phyloP scores from a whole-genome alignment of 179 eudicot genomes.

The Sideroxylon spinosum region DNA sequence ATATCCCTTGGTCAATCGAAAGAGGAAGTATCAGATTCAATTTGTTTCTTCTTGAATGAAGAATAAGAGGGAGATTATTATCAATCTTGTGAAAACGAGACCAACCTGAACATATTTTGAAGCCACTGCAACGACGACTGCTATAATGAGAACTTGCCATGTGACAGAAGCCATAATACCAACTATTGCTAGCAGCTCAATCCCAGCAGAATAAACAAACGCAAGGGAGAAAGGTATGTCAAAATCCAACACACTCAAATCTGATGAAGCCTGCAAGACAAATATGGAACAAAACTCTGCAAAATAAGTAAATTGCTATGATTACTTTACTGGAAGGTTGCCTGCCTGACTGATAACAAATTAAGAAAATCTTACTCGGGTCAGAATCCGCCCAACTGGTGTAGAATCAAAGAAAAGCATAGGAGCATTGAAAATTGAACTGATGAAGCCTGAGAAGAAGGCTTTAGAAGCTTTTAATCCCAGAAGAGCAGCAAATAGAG shows the following conservation, averaged over 20 bases:
- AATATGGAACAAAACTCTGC: neutral
- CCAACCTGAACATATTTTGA: slow-evolving; percentile 58
- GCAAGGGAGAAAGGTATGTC: slow-evolving; percentile 34
- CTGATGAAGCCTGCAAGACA: slow-evolving; percentile 52
- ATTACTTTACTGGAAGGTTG: too few species aligned
- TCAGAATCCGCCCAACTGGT: slow-evolving; percentile 56
- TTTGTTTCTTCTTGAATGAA: neutral
- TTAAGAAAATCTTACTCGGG: slow-evolving; percentile 34
- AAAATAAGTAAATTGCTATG: neutral
- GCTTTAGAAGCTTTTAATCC: slow-evolving; percentile 50
- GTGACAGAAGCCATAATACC: slow-evolving; percentile 63
- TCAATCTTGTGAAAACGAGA: neutral
- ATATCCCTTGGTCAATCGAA: slow-evolving; percentile 40
- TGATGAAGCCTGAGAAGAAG: slow-evolving; percentile 39
- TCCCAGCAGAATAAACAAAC: slow-evolving; percentile 28
- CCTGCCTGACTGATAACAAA: too few species aligned
- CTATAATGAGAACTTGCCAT: slow-evolving; percentile 74
- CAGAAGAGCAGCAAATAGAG: slow-evolving; percentile 32
- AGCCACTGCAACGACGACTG: slow-evolving; percentile 37
- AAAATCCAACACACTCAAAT: slow-evolving; percentile 43
- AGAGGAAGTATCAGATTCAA: neutral
- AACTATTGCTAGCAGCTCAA: slow-evolving; percentile 45
- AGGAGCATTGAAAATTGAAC: slow-evolving; percentile 48
- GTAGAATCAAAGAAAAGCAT: slow-evolving; percentile 65
- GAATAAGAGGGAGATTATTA: neutral